These are phyloP conservation scores for Aureobasidium sp. DNA, from an alignment of 2,329 filamentous ascomycete genomes.

Conservation along the genomic window DNA sequence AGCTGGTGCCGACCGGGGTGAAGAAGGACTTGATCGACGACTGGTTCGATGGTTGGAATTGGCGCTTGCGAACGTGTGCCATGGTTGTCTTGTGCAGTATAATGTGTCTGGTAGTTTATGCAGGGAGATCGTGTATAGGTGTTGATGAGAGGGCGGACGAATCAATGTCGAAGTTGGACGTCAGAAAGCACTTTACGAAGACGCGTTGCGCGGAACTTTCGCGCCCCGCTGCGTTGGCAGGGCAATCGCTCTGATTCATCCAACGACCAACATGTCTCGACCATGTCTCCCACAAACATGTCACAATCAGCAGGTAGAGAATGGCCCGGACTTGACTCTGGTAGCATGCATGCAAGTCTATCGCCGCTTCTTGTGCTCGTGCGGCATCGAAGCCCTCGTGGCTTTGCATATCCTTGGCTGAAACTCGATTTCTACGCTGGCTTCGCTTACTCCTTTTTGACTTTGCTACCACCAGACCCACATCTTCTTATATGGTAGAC, in stretches of 20 bases:
- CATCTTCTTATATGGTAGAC: background rate
- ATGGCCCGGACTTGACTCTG: background rate
- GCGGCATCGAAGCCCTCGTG: background rate
- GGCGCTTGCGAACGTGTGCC: conserved; percentile 34
- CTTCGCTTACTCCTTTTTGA: background rate
- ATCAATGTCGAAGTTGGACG: background rate
- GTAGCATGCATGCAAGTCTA: background rate
- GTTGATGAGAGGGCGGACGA: background rate
- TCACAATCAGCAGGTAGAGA: background rate
- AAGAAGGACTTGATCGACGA: conserved; percentile 40
- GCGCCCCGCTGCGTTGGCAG: background rate
- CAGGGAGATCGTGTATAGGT: background rate
- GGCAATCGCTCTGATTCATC: background rate
- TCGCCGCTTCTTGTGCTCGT: background rate
- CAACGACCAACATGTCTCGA: background rate
- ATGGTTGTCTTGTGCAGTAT: conserved; percentile 13
- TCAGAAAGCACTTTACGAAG: background rate
- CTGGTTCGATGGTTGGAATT: conserved; percentile 39
- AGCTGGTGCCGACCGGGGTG: conserved; percentile 20
- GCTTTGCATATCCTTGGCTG: background rate
- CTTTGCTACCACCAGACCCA: background rate
- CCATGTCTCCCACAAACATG: background rate
- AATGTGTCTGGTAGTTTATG: conserved; percentile 5
- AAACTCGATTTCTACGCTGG: background rate
- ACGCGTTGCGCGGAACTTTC: background rate